phyloP scores from a whole-genome alignment of 2,329 filamentous ascomycete species.

The Septoria linicola region DNA sequence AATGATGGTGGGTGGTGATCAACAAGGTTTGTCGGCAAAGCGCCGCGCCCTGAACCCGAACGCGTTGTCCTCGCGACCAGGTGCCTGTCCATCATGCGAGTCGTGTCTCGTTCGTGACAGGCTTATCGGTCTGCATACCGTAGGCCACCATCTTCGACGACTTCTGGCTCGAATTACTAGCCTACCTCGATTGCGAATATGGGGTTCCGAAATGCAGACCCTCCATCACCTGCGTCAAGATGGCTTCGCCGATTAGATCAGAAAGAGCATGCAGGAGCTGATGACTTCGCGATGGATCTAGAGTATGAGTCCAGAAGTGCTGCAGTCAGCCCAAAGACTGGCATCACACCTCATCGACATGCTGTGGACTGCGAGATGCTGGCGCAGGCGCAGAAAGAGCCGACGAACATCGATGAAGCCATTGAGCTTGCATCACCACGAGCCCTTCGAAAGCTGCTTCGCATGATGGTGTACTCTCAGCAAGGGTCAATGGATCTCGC shows the following conservation, averaged over 20 bases:
- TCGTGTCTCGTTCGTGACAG: neutral
- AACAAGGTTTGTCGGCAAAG: too few species aligned
- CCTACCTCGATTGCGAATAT: neutral
- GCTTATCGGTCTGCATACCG: neutral
- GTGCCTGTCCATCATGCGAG: neutral
- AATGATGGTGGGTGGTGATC: too few species aligned
- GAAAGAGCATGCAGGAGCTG: conserved; percentile 9
- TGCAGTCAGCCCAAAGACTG: neutral
- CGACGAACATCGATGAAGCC: conserved; percentile 5
- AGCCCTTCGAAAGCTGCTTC: conserved; percentile 12
- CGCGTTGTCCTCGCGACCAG: neutral
- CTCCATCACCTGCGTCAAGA: conserved; percentile 11
- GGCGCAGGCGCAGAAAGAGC: neutral
- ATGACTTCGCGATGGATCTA: conserved; percentile 6
- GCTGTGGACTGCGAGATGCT: conserved; percentile 5
- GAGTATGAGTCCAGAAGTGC: conserved; percentile 4
- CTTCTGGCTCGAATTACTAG: neutral
- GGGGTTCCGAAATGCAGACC: conserved; percentile 4
- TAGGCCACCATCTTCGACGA: neutral
- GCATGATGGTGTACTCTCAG: conserved; percentile 19
- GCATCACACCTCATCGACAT: conserved; percentile 2
- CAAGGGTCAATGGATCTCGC: conserved; percentile 12
- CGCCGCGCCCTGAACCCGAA: neutral
- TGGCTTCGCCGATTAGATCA: conserved; percentile 10
- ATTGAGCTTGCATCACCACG: conserved; percentile 14